A percentile compares a stretch with the other conserved stretches of the same genome.
These are phyloP conservation scores for Chiua virens DNA, from an alignment of 768 basidiomycete species.

Conservation along the genomic window DNA sequence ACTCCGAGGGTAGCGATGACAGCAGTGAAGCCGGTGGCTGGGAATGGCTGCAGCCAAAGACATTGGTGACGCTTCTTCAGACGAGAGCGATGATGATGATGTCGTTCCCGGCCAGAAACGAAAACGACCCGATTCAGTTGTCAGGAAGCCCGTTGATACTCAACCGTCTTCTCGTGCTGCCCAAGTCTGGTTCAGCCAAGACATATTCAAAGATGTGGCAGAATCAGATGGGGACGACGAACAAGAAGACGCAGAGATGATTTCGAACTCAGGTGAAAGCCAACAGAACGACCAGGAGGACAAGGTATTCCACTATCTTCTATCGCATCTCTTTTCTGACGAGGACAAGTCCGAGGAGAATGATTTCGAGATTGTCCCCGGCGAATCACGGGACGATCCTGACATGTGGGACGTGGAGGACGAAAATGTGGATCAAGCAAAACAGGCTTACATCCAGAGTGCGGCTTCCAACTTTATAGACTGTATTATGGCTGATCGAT, in stretches of 20 bases:
- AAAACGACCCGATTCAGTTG: constrained; percentile 31
- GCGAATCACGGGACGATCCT: constrained; percentile 51
- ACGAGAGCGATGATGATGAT: constrained; percentile 47
- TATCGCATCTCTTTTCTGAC: constrained; percentile 7
- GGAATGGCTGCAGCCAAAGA: constrained; percentile 62
- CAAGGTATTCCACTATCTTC: constrained; percentile 21
- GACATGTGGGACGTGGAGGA: constrained; percentile 82
- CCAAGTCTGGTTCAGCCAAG: constrained; percentile 95
- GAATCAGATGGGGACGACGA: constrained; percentile 36
- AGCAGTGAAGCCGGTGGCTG: constrained; percentile 59
- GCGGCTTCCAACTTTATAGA: constrained; percentile 21
- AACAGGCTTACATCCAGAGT: constrained; percentile 70
- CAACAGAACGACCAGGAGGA: constrained; percentile 30
- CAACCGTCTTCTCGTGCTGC: constrained; percentile 54
- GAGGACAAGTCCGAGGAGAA: constrained; percentile 26
- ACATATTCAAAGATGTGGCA: constrained; percentile 65
- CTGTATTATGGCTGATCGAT: constrained; percentile 7
- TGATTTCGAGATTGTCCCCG: constrained; percentile 78
- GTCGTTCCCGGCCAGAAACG: constrained; percentile 40
- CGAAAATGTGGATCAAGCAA: constrained; percentile 70
- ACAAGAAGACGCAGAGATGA: constrained; percentile 23
- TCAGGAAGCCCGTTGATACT: constrained; percentile 39
- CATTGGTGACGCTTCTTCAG: constrained; percentile 48
- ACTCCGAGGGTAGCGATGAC: constrained; percentile 39
- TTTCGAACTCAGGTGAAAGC: constrained; percentile 30